A percentile compares a stretch with the other conserved stretches of the same genome.
phyloP scores from a whole-genome alignment of 192 early-diverging fungal genomes.

The Obelidium mucronatum region DNA sequence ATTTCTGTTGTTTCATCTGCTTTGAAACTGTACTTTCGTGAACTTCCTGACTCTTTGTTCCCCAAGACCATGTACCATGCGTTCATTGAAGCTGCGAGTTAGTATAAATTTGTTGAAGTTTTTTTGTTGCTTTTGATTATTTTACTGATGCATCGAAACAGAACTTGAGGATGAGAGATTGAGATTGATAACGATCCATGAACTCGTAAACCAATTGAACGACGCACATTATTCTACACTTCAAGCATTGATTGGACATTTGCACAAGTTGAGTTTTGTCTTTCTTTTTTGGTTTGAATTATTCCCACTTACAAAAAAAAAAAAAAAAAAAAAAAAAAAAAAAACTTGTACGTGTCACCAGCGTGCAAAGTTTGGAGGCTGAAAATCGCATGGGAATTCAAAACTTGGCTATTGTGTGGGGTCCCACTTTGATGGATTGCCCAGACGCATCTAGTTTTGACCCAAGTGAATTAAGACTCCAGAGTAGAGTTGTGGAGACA shows the following conservation, averaged over 20 bases:
- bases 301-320: slow-evolving; percentile 18
- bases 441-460: slow-evolving; percentile 44
- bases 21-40: slow-evolving; percentile 94
- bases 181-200: slow-evolving; percentile 74
- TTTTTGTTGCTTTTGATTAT: not conserved
- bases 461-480: slow-evolving; percentile 65
- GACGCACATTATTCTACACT: slow-evolving; percentile 88
- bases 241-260: slow-evolving; percentile 78
- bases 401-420: slow-evolving; percentile 94
- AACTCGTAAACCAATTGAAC: slow-evolving; percentile 75
- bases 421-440: slow-evolving; percentile 81
- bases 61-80: slow-evolving; percentile 69
- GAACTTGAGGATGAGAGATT: slow-evolving; percentile 60
- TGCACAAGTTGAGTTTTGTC: slow-evolving; percentile 83
- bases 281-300: not conserved
- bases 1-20: slow-evolving; percentile 86
- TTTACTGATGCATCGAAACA: not conserved
- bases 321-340: no score
- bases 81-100: slow-evolving; percentile 77
- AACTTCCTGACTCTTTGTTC: slow-evolving; percentile 90
- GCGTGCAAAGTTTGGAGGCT: slow-evolving; percentile 77
- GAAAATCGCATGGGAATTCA: slow-evolving; percentile 87
- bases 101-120: slow-evolving; percentile 29
- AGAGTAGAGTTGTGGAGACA: slow-evolving; percentile 70
- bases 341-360: no score